Evolutionary conservation across 805 yeast genomes (phyloP).

Genomic region (Saturnispora sekii): DNA sequence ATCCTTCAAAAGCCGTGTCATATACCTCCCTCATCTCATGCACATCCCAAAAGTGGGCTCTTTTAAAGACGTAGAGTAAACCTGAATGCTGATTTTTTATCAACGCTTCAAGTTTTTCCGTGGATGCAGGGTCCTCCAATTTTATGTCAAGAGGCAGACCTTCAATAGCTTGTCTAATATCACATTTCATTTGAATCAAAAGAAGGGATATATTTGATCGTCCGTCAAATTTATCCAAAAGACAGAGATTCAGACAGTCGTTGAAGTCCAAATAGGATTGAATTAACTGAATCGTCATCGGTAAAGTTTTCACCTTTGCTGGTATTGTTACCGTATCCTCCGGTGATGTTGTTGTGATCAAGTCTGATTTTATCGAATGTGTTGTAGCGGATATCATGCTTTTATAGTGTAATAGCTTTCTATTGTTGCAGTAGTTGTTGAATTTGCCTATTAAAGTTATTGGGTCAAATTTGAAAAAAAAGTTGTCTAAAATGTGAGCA

Average conservation of each 20-base stretch:
- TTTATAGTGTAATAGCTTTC: too few species aligned
- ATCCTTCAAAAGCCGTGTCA: conserved; percentile 1
- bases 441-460: too few species aligned
- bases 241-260: neutral
- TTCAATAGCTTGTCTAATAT: neutral
- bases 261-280: conserved; percentile 1
- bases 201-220: conserved; percentile 5
- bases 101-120: neutral
- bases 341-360: too few species aligned
- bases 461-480: too few species aligned
- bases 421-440: too few species aligned
- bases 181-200: conserved; percentile 7
- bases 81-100: conserved; percentile 7
- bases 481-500: too few species aligned
- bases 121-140: neutral
- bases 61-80: conserved; percentile 5
- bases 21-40: conserved; percentile 5
- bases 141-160: conserved; percentile 2
- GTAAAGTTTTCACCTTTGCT: neutral
- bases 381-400: too few species aligned
- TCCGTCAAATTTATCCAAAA: conserved; percentile 5
- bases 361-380: too few species aligned
- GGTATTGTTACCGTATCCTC: neutral
- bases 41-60: conserved; percentile 6
- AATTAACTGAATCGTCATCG: neutral